Evolutionary conservation across 2,329 filamentous ascomycete genomes (phyloP), one percentile per base, ranked within the genome.

Genomic region (Westerdykella ornata): DNA sequence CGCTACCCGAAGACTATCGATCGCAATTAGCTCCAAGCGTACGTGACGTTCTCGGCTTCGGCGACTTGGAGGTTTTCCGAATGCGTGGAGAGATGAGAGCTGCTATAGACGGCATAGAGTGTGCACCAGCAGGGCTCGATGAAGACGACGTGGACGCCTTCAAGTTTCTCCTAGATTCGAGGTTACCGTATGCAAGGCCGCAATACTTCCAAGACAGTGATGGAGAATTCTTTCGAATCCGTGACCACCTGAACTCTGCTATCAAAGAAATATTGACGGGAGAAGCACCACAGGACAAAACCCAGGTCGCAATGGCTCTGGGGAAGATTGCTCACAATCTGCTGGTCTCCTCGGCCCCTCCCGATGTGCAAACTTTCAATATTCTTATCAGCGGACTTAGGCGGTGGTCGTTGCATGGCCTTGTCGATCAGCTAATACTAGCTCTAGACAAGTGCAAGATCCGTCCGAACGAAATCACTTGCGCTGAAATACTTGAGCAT

Each of bases 321-420:
- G 34, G 11, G 28, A 41, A 15, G 30, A 63, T 78, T 14, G 74
- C 70, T 44, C 81, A 82, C 63, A 87, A 86, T 55, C 67, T 92
- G 3, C 71, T 87, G 13, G 68, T 78, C 3, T 80, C 78, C 2
- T 61, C 73, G 2, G 69, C 77, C 14, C 76, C 80, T 0, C 83
- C 85, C 0, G 78, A 78, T 46, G 74, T 85, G 28, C 72, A 80
- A 48, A 87, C 81, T 3, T 87, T 81, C 67, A 88, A 88, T 56
- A 73, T 75, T 11, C 71, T 92, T 18, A 74, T 90, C 2, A 61
- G 76, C n/a, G 76, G 77, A n/a, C 80, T 90, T 38, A 51, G 47
- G 36, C 50, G 53, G 26, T 62, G 57, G 51, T 44, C 53, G 30
- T 51, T 48, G n/a, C 44, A 43, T 9, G 39, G 47, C 1, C 39